Base-by-base conservation (phyloP, 2,329 filamentous ascomycete species). In the Sclerotinia subarctica region DNA sequence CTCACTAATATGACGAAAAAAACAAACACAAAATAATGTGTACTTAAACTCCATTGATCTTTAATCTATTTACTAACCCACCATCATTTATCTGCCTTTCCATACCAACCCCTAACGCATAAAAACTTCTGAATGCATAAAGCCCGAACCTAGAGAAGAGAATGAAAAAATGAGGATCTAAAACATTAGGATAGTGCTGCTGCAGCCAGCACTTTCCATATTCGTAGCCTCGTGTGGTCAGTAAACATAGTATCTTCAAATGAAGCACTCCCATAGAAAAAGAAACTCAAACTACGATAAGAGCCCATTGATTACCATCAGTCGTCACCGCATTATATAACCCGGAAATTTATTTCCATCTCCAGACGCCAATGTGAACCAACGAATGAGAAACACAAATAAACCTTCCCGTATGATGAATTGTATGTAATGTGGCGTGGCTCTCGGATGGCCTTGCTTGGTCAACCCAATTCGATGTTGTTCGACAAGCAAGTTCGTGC, bases 331-430 rank as follows among this genome's bases (percentile, higher is more conserved):
- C 38, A 29, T 53, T 44, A 44, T 64, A 44, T 54, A 42, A 42
- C 32, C 47, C n/a, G 59, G 59, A n/a, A 54, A 44, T 52, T 64
- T 53, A 54, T 64, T 52, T 53, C 56, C 54, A 59, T 67, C 32
- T 44, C 65, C 56, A 67, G 49, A 63, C 65, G 65, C 65, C 65
- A 53, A 53, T 60, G 64, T 67, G 38, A 59, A 51, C 56, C 65
- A 53, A 62, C n/a, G 64, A 44, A 52, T 52, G 65, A 35, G 44
- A 60, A 52, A 62, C n/a, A 60, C 32, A 47, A 58, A 66, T 38
- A 47, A 60, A 44, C 46, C 64, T 35, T 47, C 64, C 64, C 64
- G 10, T 46, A 67, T 67, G 58, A 29, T 53, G 26, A 63, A 67
- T 52, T 24, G 19, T 67, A 67, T 67, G 24, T 54, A 67, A 26